Evolutionary conservation across 768 basidiomycete genomes (phyloP), one percentile per base, ranked within the genome.

Genomic region (Serendipita vermifera): DNA sequence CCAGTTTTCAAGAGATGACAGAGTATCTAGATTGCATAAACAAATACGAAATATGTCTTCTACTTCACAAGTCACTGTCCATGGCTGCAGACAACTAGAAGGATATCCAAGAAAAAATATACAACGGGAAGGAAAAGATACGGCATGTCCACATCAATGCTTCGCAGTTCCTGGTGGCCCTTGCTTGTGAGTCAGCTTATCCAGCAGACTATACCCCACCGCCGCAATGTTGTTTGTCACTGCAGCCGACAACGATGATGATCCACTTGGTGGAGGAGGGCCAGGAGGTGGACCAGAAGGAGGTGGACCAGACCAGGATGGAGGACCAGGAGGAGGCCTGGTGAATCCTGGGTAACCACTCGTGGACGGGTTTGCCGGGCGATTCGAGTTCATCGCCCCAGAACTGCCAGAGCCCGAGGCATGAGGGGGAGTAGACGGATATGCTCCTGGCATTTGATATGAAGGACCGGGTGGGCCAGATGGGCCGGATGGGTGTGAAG

Each of bases 121-220:
- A n/a, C n/a, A n/a, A n/a, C n/a, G n/a, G n/a, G n/a, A n/a, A n/a
- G n/a, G n/a, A n/a, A n/a, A n/a, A n/a, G n/a, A n/a, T n/a, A n/a
- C n/a, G n/a, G n/a, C n/a, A n/a, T n/a, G n/a, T n/a, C n/a, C n/a
- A n/a, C n/a, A n/a, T n/a, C n/a, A n/a, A n/a, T 51, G 26, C 29
- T 26, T 7, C 7, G 24, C 22, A 20, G 46, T 22, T 22, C 5
- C 5, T 31, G 20, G 46, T 15, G 29, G 20, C 5, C 24, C 26
- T n/a, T 41, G 39, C 39, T 41, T 41, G 27, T 41, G 46, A 51
- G 46, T 31, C 9, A 51, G 46, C 22, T 27, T 51, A n/a, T 31
- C 27, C 46, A 51, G 32, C n/a, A 51, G 29, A 20, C 15, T 24
- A 31, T 51, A 51, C n/a, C 46, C 46, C 22, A 51, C 46, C 5